phyloP scores from a whole-genome alignment of 2,329 filamentous ascomycete species.

The Chaetomium sp. region DNA sequence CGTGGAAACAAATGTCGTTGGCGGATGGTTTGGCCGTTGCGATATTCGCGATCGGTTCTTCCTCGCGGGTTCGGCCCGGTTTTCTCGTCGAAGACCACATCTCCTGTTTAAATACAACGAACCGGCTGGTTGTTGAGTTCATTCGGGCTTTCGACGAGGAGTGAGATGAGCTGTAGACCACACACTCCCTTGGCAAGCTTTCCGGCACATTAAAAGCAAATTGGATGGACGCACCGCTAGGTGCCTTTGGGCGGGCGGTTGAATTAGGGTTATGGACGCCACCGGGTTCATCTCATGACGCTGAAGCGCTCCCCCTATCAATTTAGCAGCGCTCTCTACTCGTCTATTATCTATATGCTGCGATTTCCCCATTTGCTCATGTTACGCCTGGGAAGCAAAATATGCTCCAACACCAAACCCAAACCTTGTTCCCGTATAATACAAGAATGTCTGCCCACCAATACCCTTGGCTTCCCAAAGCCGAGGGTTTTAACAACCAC shows the following conservation, averaged over 20 bases:
- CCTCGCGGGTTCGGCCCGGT: background rate
- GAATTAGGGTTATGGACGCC: background rate
- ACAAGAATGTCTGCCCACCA: background rate
- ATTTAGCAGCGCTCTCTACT: background rate
- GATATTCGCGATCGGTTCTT: background rate
- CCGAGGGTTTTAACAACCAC: background rate
- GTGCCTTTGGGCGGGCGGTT: background rate
- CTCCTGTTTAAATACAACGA: background rate
- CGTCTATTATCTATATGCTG: constrained; percentile 4
- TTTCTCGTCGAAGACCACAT: background rate
- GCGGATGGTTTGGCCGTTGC: background rate
- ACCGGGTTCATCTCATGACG: background rate
- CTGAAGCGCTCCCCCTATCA: background rate
- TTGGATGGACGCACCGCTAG: constrained; percentile 2
- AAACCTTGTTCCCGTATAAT: background rate
- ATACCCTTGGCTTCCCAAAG: background rate
- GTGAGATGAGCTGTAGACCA: background rate
- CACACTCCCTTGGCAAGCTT: too few species aligned
- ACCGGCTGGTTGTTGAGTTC: background rate
- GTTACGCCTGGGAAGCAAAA: background rate
- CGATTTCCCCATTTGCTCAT: background rate
- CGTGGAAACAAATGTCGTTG: background rate
- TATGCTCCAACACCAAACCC: background rate
- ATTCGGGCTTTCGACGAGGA: background rate
- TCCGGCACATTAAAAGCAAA: background rate